Evolutionary conservation across 2,329 filamentous ascomycete species (phyloP), one percentile per base, ranked within the genome.

Genomic region (Orbilia oligospora): DNA sequence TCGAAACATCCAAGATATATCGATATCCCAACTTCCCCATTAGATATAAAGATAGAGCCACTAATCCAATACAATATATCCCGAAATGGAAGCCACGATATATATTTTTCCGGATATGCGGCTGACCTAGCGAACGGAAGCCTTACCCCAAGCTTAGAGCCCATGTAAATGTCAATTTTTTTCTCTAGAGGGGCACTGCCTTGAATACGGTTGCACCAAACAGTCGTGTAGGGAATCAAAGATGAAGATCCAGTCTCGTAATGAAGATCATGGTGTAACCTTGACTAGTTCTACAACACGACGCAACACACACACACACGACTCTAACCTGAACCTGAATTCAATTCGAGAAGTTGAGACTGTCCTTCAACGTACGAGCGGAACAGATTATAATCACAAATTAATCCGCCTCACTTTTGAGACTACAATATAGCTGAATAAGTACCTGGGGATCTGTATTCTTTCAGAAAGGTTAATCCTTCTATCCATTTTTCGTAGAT

Each of bases 241-340:
- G 18, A 14, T 9, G 53, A 38, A 38, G 33, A 58, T 41, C 30
- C n/a, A n/a, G n/a, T n/a, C n/a, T n/a, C n/a, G n/a, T n/a, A n/a
- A n/a, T 9, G 53, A 38, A 38, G 33, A 58, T 41, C 30, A 18
- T 41, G 16, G 51, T 33, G 53, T 58, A 41, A 58, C 53, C 53
- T 36, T 33, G 24, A 14, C 5, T 6, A 9, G n/a, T 6, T 55
- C 6, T 18, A 6, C 53, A 58, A 58, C 53, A 58, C n/a, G n/a
- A n/a, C n/a, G n/a, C n/a, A n/a, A n/a, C n/a, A n/a, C n/a, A n/a
- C n/a, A n/a, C n/a, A n/a, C n/a, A n/a, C n/a, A n/a, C n/a, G n/a
- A n/a, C n/a, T n/a, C n/a, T n/a, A n/a, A n/a, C n/a, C n/a, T n/a
- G n/a, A n/a, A n/a, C n/a, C n/a, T n/a, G n/a, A n/a, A n/a, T n/a